A percentile compares a stretch with the other conserved stretches of the same genome.
Evolutionary conservation across 371 early-diverging fungal genomes (phyloP).

Genomic region (Mycotypha africana): DNA sequence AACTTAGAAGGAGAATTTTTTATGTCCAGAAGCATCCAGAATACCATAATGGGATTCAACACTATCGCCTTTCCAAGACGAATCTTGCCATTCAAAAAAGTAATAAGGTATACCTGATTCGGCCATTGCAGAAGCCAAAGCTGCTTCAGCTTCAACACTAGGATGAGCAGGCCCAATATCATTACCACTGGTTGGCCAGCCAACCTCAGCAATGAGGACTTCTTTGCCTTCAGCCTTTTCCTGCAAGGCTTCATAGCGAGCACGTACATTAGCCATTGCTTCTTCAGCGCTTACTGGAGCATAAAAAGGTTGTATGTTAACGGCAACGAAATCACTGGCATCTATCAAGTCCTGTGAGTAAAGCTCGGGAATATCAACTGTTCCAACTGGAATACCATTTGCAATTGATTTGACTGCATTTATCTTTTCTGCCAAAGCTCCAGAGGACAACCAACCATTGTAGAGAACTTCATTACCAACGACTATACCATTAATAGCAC

Average conservation of each 20-base stretch:
- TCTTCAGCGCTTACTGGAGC: constrained; percentile 17
- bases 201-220: constrained; percentile 56
- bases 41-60: constrained; percentile 62
- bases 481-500: constrained; percentile 25
- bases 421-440: constrained; percentile 23
- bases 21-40: constrained; percentile 19
- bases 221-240: constrained; percentile 35
- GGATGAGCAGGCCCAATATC: constrained; percentile 41
- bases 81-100: constrained; percentile 59
- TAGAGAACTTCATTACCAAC: constrained; percentile 42
- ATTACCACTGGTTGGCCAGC: constrained; percentile 63
- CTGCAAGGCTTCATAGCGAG: constrained; percentile 39
- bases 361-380: constrained; percentile 42
- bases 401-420: constrained; percentile 38
- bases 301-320: constrained; percentile 53
- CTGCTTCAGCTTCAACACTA: constrained; percentile 34
- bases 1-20: constrained; percentile 11
- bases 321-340: constrained; percentile 40
- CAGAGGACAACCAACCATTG: constrained; percentile 13
- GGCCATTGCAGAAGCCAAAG: constrained; percentile 35
- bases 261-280: constrained; percentile 25
- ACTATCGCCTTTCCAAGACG: constrained; percentile 50
- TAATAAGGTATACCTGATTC: constrained; percentile 44
- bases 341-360: constrained; percentile 27
- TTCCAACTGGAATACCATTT: constrained; percentile 36